Conservation (phyloP, 2,329 filamentous ascomycete species). For the Paraphaeosphaeria sporulosa region DNA sequence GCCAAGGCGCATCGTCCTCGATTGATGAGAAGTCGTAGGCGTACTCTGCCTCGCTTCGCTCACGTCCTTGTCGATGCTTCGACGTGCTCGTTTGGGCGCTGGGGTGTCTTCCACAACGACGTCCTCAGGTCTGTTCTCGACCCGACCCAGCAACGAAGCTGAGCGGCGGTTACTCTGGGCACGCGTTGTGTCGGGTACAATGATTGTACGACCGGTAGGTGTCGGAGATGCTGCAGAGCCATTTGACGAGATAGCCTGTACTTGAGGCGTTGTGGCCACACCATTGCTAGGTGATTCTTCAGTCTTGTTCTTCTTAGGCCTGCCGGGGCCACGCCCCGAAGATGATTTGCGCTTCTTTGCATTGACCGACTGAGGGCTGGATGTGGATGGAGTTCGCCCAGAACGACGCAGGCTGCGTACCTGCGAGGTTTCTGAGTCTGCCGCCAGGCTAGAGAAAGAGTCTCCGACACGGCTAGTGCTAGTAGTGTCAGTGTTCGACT, state of each 20-base stretch:
- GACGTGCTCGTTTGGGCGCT: slow-evolving; percentile 38
- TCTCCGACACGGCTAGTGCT: slow-evolving; percentile 46
- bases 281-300: slow-evolving; percentile 41
- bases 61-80: slow-evolving; percentile 34
- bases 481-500: slow-evolving; percentile 22
- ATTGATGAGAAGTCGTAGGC: neutral
- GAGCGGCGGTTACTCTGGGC: slow-evolving; percentile 37
- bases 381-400: slow-evolving; percentile 30
- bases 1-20: slow-evolving; percentile 24
- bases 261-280: slow-evolving; percentile 39
- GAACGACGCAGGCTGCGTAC: slow-evolving; percentile 34
- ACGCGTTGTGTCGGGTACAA: slow-evolving; percentile 29
- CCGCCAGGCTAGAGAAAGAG: slow-evolving; percentile 41
- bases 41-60: slow-evolving; percentile 34
- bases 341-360: slow-evolving; percentile 32
- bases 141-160: slow-evolving; percentile 38
- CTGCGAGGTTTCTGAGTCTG: slow-evolving; percentile 27
- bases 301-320: slow-evolving; percentile 28
- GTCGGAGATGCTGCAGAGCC: slow-evolving; percentile 27
- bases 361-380: slow-evolving; percentile 28
- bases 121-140: slow-evolving; percentile 33
- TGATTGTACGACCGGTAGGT: slow-evolving; percentile 3
- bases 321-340: slow-evolving; percentile 8
- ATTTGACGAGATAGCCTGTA: slow-evolving; percentile 13
- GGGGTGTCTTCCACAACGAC: slow-evolving; percentile 37